Conservation (phyloP, 78 protist species). For the Cavenderia fasciculata region DNA sequence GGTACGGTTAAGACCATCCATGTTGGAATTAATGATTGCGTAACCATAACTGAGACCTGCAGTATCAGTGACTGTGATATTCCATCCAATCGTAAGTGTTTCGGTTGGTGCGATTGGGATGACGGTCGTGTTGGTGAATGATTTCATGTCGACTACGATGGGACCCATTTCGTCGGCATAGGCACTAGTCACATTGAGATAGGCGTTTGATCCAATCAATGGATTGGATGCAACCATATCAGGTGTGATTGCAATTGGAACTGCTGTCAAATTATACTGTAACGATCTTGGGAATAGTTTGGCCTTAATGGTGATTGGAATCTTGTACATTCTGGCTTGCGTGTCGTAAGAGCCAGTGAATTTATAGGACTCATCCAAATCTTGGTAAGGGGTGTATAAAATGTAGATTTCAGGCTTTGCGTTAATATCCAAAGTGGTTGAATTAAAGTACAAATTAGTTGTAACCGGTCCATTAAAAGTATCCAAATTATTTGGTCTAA, state of each 20-base stretch:
- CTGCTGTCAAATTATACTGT: background rate
- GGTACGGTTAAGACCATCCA: background rate
- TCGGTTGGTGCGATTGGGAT: background rate
- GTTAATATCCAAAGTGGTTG: background rate
- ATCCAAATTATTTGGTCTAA: background rate
- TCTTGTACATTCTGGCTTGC: background rate
- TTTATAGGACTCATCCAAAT: background rate
- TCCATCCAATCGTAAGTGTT: constrained; percentile 9
- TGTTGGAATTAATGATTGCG: background rate
- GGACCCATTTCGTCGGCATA: constrained; percentile 18
- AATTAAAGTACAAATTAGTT: background rate
- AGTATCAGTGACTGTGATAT: background rate
- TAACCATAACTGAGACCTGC: constrained; percentile 5
- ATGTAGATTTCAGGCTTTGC: background rate
- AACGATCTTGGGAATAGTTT: background rate
- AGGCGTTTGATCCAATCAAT: background rate
- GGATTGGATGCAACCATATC: too few relatives aligned
- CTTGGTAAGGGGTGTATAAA: background rate
- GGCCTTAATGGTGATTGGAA: background rate
- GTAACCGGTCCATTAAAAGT: background rate
- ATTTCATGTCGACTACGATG: background rate
- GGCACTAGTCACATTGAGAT: background rate
- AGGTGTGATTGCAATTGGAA: background rate
- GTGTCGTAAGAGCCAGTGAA: background rate
- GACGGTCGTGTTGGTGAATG: too few relatives aligned